Evolutionary conservation across 2,329 filamentous ascomycete genomes (phyloP).

Genomic region (Fusarium subglutinans): DNA sequence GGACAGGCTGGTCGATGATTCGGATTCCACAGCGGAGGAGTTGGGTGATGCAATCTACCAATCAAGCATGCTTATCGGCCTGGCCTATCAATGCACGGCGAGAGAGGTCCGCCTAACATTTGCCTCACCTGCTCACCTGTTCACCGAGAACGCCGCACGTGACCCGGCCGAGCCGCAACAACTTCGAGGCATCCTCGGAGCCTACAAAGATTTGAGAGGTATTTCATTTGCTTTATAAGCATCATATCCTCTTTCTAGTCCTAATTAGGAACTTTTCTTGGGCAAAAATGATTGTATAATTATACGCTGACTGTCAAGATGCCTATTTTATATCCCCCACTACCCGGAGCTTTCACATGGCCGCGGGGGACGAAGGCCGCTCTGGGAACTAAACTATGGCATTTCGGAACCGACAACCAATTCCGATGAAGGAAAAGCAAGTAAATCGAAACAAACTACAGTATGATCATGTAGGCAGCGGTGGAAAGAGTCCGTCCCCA

Average conservation of each 20-base stretch:
- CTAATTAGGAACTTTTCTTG: not conserved
- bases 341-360: slow-evolving; percentile 27
- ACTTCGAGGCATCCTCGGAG: not conserved
- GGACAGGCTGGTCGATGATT: slow-evolving; percentile 25
- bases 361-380: slow-evolving; percentile 33
- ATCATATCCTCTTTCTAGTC: not conserved
- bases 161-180: not conserved
- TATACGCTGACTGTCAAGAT: not conserved
- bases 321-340: not conserved
- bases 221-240: not conserved
- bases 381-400: not conserved
- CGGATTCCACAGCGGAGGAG: slow-evolving; percentile 27
- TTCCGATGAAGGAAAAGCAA: not conserved
- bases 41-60: slow-evolving; percentile 30
- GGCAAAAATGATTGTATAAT: not conserved
- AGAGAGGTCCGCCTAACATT: not conserved
- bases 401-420: not conserved
- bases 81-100: slow-evolving; percentile 18
- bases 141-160: not conserved
- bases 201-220: not conserved
- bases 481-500: not conserved
- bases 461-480: not conserved
- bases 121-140: not conserved
- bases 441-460: not conserved
- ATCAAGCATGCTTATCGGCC: slow-evolving; percentile 21